These are phyloP conservation scores for Austroboletus rostrupii DNA, from an alignment of 1,284 basidiomycete species.

Conservation along the genomic window DNA sequence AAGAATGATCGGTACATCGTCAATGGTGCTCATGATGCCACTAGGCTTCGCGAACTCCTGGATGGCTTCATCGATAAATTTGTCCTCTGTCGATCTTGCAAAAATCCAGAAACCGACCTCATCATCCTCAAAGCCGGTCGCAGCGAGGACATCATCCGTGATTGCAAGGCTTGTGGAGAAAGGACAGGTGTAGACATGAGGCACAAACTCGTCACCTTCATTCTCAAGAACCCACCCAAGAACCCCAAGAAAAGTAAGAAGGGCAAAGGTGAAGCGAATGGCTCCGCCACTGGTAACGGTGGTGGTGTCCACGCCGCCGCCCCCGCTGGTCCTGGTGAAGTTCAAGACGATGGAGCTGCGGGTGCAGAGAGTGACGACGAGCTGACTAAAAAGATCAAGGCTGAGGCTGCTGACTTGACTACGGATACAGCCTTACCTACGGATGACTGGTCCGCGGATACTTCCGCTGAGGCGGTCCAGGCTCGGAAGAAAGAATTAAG, in stretches of 20 bases:
- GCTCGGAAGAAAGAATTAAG: conserved; percentile 82
- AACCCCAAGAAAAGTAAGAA: conserved; percentile 85
- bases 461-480: conserved; percentile 87
- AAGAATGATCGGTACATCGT: conserved; percentile 98
- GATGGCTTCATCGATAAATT: conserved; percentile 98
- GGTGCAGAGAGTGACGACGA: conserved; percentile 75
- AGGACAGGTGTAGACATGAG: conserved; percentile 93
- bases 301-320: conserved; percentile 36
- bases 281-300: conserved; percentile 50
- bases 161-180: conserved; percentile 98
- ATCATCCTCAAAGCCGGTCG: conserved; percentile 76
- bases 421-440: conserved; percentile 56
- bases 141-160: conserved; percentile 84
- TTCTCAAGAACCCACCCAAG: conserved; percentile 96
- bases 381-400: conserved; percentile 79
- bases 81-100: conserved; percentile 95
- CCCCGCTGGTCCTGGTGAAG: conserved; percentile 29
- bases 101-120: conserved; percentile 98
- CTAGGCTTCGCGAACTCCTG: conserved; percentile 91
- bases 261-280: conserved; percentile 47
- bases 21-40: conserved; percentile 93
- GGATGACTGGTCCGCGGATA: conserved; percentile 89
- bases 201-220: conserved; percentile 95
- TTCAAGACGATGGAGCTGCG: conserved; percentile 30
- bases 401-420: conserved; percentile 78